Evolutionary conservation across 2,329 filamentous ascomycete species (phyloP).

Genomic region (Scortechinia acanthostroma): DNA sequence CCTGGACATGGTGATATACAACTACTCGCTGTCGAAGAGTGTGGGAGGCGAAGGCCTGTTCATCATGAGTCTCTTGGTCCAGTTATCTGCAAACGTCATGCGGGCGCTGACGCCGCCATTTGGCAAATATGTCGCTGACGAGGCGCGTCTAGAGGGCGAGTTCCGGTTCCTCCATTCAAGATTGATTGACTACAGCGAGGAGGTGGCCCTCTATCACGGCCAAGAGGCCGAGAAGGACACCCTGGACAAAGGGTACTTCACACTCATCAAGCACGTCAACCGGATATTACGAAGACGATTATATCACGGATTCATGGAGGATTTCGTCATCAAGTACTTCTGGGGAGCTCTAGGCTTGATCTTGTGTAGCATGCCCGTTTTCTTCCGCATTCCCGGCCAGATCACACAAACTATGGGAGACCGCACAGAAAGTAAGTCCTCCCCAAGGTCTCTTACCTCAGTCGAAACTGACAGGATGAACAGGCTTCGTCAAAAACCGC

Average conservation of each 20-base stretch:
- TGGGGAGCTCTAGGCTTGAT: constrained; percentile 90
- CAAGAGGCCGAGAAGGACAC: constrained; percentile 94
- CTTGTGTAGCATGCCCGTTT: constrained; percentile 90
- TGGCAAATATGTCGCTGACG: constrained; percentile 93
- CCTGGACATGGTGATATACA: constrained; percentile 92
- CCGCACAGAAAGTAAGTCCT: constrained; percentile 44
- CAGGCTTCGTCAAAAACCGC: constrained; percentile 78
- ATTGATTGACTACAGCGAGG: constrained; percentile 91
- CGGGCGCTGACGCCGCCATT: constrained; percentile 90
- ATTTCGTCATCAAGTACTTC: constrained; percentile 99
- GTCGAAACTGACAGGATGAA: neutral
- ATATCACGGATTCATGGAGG: constrained; percentile 99
- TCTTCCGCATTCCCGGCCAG: constrained; percentile 80
- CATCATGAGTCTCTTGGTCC: constrained; percentile 88
- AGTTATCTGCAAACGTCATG: constrained; percentile 89
- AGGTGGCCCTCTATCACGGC: constrained; percentile 84
- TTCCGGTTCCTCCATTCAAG: constrained; percentile 93
- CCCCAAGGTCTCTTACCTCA: neutral
- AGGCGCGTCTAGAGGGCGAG: constrained; percentile 87
- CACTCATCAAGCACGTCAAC: constrained; percentile 97
- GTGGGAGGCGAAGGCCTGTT: constrained; percentile 95
- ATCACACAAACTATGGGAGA: constrained; percentile 58
- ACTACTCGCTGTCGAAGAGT: constrained; percentile 83
- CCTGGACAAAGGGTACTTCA: constrained; percentile 96
- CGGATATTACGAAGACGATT: constrained; percentile 82